Conservation (phyloP, 1,284 basidiomycete genomes). For the Porodaedalea pini region DNA sequence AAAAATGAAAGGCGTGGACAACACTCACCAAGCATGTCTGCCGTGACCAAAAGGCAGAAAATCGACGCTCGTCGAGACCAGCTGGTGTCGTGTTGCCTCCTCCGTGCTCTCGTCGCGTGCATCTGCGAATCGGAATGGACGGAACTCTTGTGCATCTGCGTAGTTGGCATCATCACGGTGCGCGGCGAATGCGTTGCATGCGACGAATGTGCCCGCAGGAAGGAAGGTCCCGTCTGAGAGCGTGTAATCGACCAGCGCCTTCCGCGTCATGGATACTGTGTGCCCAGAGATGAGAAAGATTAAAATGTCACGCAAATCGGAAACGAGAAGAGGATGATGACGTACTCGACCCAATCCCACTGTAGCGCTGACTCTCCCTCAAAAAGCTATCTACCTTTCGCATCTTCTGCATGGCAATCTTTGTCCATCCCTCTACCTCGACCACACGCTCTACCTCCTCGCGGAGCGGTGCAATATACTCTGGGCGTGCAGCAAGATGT, state of each 20-base stretch:
- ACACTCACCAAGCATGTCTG: slow-evolving; percentile 30
- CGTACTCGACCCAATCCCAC: slow-evolving; percentile 30
- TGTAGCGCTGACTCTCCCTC: slow-evolving; percentile 38
- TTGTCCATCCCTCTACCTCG: slow-evolving; percentile 42
- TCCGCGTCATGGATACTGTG: slow-evolving; percentile 33
- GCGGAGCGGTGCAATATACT: slow-evolving; percentile 38
- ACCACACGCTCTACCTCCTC: slow-evolving; percentile 41
- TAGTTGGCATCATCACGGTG: slow-evolving; percentile 30
- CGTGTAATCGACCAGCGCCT: slow-evolving; percentile 35
- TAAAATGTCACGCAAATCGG: not conserved
- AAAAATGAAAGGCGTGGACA: not conserved
- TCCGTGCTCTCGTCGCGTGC: slow-evolving; percentile 29
- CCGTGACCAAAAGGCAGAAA: slow-evolving; percentile 32
- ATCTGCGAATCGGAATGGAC: slow-evolving; percentile 37
- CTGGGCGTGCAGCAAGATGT: slow-evolving; percentile 36
- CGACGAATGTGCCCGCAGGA: slow-evolving; percentile 34
- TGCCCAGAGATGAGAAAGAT: slow-evolving; percentile 15
- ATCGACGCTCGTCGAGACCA: slow-evolving; percentile 25
- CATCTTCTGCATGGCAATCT: slow-evolving; percentile 39
- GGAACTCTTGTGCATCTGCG: slow-evolving; percentile 28
- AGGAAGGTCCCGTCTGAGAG: slow-evolving; percentile 41
- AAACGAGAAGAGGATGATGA: not conserved
- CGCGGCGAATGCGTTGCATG: slow-evolving; percentile 25
- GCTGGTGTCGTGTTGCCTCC: slow-evolving; percentile 22
- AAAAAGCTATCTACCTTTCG: slow-evolving; percentile 47